phyloP scores from a whole-genome alignment of 1,284 basidiomycete species.

The Trichosporon faecale region DNA sequence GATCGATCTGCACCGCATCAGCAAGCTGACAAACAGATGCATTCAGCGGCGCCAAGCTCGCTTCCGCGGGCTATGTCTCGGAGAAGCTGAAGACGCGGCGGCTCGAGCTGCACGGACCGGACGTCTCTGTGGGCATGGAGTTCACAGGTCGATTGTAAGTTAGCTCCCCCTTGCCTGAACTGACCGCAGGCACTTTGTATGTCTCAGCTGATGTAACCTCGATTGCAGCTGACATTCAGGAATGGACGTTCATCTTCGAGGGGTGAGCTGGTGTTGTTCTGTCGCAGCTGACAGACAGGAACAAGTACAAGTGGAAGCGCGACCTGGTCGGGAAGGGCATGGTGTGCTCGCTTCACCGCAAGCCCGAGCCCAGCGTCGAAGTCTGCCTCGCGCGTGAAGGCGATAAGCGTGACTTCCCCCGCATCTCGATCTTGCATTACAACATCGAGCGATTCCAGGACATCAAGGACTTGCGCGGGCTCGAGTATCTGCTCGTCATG shows the following conservation, averaged over 20 bases:
- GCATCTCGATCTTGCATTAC: slow-evolving; percentile 49
- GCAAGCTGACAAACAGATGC: slow-evolving; percentile 34
- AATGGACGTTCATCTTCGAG: slow-evolving; percentile 50
- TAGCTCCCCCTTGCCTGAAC: neutral
- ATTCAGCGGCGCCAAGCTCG: slow-evolving; percentile 43
- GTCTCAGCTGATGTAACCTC: neutral
- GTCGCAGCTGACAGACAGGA: slow-evolving; percentile 26
- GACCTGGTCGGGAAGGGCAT: slow-evolving; percentile 43
- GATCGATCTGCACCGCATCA: neutral
- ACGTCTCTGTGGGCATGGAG: slow-evolving; percentile 45
- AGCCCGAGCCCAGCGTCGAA: slow-evolving; percentile 49
- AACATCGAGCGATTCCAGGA: slow-evolving; percentile 51
- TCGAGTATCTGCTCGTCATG: slow-evolving; percentile 43
- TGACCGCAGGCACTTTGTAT: neutral
- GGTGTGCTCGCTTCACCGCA: slow-evolving; percentile 46
- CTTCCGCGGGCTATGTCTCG: slow-evolving; percentile 33
- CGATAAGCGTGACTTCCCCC: slow-evolving; percentile 36
- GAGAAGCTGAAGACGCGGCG: slow-evolving; percentile 42
- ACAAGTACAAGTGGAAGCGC: slow-evolving; percentile 48
- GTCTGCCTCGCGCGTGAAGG: slow-evolving; percentile 46
- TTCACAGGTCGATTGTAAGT: slow-evolving; percentile 46
- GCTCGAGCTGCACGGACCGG: slow-evolving; percentile 48
- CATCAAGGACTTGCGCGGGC: slow-evolving; percentile 47
- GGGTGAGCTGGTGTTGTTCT: slow-evolving; percentile 28
- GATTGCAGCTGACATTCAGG: slow-evolving; percentile 15